Conservation (phyloP, 805 yeast genomes). For the Schwanniomyces occidentalis region DNA sequence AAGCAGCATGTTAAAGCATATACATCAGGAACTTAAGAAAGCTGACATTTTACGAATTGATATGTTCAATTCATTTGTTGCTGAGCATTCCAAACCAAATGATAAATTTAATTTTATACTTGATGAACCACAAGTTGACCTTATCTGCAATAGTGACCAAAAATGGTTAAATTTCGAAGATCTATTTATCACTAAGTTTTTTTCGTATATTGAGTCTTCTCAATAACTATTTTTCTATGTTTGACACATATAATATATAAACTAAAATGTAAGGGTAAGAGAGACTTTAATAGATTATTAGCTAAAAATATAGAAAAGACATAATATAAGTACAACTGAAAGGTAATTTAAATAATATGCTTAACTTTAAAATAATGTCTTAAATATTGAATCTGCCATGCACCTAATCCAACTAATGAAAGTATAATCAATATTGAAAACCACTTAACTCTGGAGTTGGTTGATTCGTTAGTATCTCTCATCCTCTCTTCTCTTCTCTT, state of each 20-base stretch:
- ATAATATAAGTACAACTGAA: too few relatives aligned
- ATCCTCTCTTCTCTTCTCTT: conserved; percentile 85
- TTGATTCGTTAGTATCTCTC: conserved; percentile 96
- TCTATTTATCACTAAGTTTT: not conserved
- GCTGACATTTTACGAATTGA: conserved; percentile 1
- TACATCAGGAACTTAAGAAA: not conserved
- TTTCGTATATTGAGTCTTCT: not conserved
- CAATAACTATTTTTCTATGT: too few relatives aligned
- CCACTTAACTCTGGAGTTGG: conserved; percentile 88
- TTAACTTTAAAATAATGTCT: conserved; percentile 89
- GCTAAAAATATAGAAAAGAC: too few relatives aligned
- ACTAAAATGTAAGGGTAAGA: too few relatives aligned
- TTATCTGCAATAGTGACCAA: too few relatives aligned
- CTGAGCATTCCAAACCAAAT: conserved; percentile 1
- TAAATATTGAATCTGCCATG: conserved; percentile 90
- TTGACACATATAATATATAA: too few relatives aligned
- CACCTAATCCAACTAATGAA: conserved; percentile 75
- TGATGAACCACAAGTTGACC: not conserved
- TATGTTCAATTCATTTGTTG: conserved; percentile 2
- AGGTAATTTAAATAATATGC: conserved; percentile 68
- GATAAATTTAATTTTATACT: conserved; percentile 2
- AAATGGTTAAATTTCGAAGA: too few relatives aligned
- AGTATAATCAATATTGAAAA: conserved; percentile 73
- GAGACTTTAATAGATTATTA: too few relatives aligned
- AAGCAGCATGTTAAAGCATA: not conserved